phyloP scores from a whole-genome alignment of 192 early-diverging fungal genomes.

The Umbelopsis vinacea region DNA sequence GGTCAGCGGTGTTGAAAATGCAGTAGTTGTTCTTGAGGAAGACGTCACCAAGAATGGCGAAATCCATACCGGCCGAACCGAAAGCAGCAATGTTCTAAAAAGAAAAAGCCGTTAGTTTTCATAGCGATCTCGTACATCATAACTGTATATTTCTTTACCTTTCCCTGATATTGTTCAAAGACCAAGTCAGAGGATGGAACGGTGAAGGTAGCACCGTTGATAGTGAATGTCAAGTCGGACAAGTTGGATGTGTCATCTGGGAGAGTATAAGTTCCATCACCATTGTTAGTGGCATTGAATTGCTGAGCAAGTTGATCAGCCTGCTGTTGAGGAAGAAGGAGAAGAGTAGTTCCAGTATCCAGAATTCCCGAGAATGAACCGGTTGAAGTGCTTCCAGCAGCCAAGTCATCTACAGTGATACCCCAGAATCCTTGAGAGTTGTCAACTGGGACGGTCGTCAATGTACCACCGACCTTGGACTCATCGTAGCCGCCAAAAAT shows the following conservation, averaged over 20 bases:
- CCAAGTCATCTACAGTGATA: slow-evolving; percentile 15
- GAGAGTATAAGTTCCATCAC: slow-evolving; percentile 33
- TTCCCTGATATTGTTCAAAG: slow-evolving; percentile 27
- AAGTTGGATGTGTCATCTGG: slow-evolving; percentile 29
- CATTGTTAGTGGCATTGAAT: slow-evolving; percentile 26
- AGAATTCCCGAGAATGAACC: slow-evolving; percentile 49
- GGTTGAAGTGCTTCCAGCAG: slow-evolving; percentile 1
- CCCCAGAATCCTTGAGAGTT: slow-evolving; percentile 36
- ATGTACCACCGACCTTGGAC: slow-evolving; percentile 37
- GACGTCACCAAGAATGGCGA: slow-evolving; percentile 51
- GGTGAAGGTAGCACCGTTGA: slow-evolving; percentile 40
- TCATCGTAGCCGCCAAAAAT: slow-evolving; percentile 51
- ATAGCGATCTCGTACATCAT: not conserved
- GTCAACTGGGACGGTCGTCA: slow-evolving; percentile 52
- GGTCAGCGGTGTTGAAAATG: slow-evolving; percentile 42
- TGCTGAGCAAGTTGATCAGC: slow-evolving; percentile 23
- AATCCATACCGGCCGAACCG: slow-evolving; percentile 30
- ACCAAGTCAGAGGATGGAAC: slow-evolving; percentile 39
- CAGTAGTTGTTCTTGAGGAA: slow-evolving; percentile 57
- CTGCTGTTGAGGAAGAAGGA: slow-evolving; percentile 49
- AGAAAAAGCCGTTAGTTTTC: slow-evolving; percentile 10
- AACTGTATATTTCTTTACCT: not conserved
- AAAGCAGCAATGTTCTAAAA: slow-evolving; percentile 48
- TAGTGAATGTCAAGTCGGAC: slow-evolving; percentile 35
- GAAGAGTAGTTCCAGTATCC: slow-evolving; percentile 69